Evolutionary conservation across 768 basidiomycete genomes (phyloP).

Genomic region (Albatrellus ellisii): DNA sequence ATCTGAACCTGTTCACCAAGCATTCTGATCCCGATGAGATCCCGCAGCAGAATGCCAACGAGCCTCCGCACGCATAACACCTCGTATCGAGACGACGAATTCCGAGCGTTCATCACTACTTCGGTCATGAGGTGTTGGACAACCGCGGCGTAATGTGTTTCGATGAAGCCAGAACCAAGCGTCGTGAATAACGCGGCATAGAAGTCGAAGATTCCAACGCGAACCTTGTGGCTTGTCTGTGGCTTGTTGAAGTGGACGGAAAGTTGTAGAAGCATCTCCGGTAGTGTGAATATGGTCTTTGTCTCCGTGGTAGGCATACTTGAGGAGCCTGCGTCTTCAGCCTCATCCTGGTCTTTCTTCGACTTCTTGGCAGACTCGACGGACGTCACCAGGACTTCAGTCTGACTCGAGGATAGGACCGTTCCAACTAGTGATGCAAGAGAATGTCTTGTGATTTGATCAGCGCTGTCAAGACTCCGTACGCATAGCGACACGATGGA

Average conservation of each 20-base stretch:
- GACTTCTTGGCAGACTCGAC: constrained; percentile 40
- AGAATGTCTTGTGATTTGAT: constrained; percentile 71
- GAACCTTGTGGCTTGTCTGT: constrained; percentile 49
- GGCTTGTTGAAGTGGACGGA: constrained; percentile 74
- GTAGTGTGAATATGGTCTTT: constrained; percentile 56
- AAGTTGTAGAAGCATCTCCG: constrained; percentile 75
- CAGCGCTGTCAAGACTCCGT: constrained; percentile 68
- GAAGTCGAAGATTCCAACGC: constrained; percentile 82
- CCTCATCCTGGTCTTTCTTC: constrained; percentile 46
- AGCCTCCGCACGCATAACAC: constrained; percentile 55
- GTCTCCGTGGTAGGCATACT: constrained; percentile 37
- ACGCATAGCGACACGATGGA: constrained; percentile 50
- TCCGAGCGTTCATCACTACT: constrained; percentile 50
- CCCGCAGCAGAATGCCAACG: constrained; percentile 67
- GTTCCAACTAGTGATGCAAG: constrained; percentile 75
- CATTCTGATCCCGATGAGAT: constrained; percentile 80
- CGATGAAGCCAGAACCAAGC: constrained; percentile 69
- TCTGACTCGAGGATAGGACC: constrained; percentile 74
- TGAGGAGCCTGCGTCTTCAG: constrained; percentile 40
- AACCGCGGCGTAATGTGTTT: constrained; percentile 71
- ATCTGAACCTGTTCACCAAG: constrained; percentile 93
- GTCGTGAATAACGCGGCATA: constrained; percentile 66
- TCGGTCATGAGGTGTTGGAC: constrained; percentile 69
- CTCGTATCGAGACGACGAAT: constrained; percentile 53
- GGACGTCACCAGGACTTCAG: constrained; percentile 35